Conservation (phyloP, 2,329 filamentous ascomycete genomes). For the Shiraia sp. region DNA sequence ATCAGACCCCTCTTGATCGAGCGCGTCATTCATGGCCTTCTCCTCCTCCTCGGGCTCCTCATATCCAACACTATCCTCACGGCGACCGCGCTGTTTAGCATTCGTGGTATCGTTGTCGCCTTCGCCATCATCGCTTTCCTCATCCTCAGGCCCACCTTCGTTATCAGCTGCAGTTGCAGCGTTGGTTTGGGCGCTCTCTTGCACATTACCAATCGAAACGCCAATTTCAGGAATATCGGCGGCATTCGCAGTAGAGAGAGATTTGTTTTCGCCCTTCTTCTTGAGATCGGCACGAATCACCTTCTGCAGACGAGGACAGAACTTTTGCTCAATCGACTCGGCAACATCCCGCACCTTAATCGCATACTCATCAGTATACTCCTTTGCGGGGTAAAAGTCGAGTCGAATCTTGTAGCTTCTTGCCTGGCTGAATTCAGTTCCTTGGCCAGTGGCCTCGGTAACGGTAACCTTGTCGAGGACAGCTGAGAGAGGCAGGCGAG, state of each 20-base stretch:
- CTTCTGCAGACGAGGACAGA: constrained; percentile 72
- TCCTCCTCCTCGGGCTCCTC: constrained; percentile 93
- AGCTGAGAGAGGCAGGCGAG: constrained; percentile 79
- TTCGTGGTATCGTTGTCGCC: constrained; percentile 62
- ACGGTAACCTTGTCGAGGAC: constrained; percentile 82
- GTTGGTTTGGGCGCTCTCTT: constrained; percentile 51
- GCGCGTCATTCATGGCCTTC: constrained; percentile 68
- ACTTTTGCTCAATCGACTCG: constrained; percentile 75
- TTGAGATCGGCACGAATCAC: constrained; percentile 76
- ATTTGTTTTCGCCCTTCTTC: constrained; percentile 69
- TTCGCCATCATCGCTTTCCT: constrained; percentile 71
- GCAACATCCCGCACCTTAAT: constrained; percentile 79
- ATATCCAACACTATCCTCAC: constrained; percentile 82
- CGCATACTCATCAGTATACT: constrained; percentile 85
- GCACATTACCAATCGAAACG: constrained; percentile 61
- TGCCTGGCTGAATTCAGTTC: constrained; percentile 68
- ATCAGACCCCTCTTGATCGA: constrained; percentile 57
- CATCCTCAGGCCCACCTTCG: constrained; percentile 65
- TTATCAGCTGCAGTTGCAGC: constrained; percentile 34
- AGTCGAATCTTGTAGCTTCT: constrained; percentile 85
- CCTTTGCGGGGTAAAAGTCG: constrained; percentile 79
- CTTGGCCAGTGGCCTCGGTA: constrained; percentile 76
- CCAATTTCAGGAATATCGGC: constrained; percentile 79
- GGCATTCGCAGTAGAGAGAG: constrained; percentile 53
- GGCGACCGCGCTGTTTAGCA: constrained; percentile 75